Base-by-base conservation (phyloP, 495 filamentous ascomycete species). In the Emericellopsis terricola region DNA sequence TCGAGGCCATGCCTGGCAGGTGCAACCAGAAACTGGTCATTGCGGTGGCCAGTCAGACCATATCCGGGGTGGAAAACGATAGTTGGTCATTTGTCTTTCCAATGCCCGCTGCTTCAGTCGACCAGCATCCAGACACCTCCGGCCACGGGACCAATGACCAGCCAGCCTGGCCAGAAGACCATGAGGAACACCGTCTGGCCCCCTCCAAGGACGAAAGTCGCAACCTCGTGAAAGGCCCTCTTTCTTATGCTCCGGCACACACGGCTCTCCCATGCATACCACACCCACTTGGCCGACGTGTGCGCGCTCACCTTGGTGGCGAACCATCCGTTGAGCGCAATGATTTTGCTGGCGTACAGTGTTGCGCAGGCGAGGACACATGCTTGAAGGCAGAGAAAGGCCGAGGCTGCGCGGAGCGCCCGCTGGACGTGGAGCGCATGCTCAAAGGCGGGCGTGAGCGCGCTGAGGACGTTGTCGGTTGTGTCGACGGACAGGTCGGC, bases 121-220 rank as follows among this genome's bases (percentile, higher is more conserved):
- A 20, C 17, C 18, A 33, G 9, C 15, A 20, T 11, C 31, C 33
- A 21, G 32, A n/a, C n/a, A n/a, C n/a, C n/a, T n/a, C n/a, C n/a
- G n/a, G n/a, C n/a, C n/a, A n/a, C n/a, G n/a, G n/a, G n/a, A n/a
- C 31, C 46, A 1, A 64, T 19, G 26, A 64, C 33, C 7, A 50
- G 34, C 63, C 63, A 68, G 3, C 63, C 63, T 0, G 62, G 60
- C 63, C 63, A 68, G 31, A 67, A 62, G 31, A 65, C 15, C 35
- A 62, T 6, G 21, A 61, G 42, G 19, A 49, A 49, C 37, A 68
- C 11, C 3, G 31, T 33, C 15, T 58, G 60, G 1, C 58, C 60
- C 9, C 46, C 40, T 3, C 59, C 57, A 13, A 65, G 48, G 19
- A 65, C 40, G 29, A 59, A 40, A 4, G 51, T 45, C 30, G 55